Evolutionary conservation across 441 rosid genomes (phyloP), one percentile per base, ranked within the genome.

Genomic region (Cnidoscolus chayamansa): DNA sequence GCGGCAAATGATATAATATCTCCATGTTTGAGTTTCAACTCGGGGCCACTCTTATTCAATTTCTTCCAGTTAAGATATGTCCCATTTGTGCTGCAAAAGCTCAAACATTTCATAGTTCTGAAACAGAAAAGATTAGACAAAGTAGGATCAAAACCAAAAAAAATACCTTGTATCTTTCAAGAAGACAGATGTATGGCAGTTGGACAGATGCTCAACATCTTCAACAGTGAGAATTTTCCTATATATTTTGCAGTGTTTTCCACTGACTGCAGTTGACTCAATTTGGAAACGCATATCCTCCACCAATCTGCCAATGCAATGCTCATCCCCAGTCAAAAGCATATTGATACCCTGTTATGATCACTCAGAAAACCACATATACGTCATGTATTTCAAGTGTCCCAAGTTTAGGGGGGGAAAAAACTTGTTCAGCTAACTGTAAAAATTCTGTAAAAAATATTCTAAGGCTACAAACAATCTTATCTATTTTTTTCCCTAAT

Each of bases 21-120:
- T 58, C 99, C 99, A 65, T 92, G 98, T 63, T 74, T 84, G 76
- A 94, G 78, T 68, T 88, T 82, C 37, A 68, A 78, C 81, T 84
- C 94, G 63, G 90, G 86, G 16, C 85, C 75, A 57, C 78, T 86
- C 88, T 88, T 94, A 71, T 57, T 81, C 86, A 94, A 67, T 81
- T 75, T 91, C 79, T 83, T 86, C 97, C 98, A 92, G 37, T 92
- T 94, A 66, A 88, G 80, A 79, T 72, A 92, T 1, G 98, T 92
- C 60, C 99, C 99, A 70, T 94, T 94, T 5, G 94, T 84, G 84
- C 99, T 94, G 79, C 73, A 76, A 63, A 53, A 8, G 51, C 54
- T 48, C 55, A 76, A 66, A 54, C 8, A 40, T 13, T 70, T 71
- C 20, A 51, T 49, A 51, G 58, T 4, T 30, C 8, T 37, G 30